These are phyloP conservation scores for Cicer pinnatifidum DNA, from an alignment of 306 rosid species.

Conservation along the genomic window DNA sequence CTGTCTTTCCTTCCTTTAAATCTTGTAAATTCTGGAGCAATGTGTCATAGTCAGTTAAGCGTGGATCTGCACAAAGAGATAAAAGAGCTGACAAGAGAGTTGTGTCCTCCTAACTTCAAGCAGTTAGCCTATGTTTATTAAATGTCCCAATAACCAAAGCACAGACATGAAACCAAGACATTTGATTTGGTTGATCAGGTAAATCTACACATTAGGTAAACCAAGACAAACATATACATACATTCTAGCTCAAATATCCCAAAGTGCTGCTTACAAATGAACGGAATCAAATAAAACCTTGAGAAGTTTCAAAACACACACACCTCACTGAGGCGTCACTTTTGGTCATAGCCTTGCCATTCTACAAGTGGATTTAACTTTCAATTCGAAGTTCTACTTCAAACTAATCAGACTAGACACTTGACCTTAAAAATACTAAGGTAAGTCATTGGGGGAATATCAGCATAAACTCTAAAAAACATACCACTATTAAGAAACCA, in stretches of 20 bases:
- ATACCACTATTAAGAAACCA: constrained; percentile 7
- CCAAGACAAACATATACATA: background rate
- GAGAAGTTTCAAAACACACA: constrained; percentile 6
- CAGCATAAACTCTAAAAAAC: constrained; percentile 1
- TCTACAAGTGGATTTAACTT: background rate
- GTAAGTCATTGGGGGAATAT: background rate
- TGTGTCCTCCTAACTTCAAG: constrained; percentile 39
- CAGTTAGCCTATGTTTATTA: constrained; percentile 15
- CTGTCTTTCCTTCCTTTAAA: constrained; percentile 80
- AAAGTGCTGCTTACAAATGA: constrained; percentile 21
- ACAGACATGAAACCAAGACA: constrained; percentile 33
- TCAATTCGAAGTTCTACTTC: constrained; percentile 15
- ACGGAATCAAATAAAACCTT: constrained; percentile 19
- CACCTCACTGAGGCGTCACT: constrained; percentile 1
- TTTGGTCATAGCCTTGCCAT: constrained; percentile 8
- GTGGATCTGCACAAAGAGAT: constrained; percentile 77
- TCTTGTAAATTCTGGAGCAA: constrained; percentile 90
- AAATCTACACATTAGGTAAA: constrained; percentile 23
- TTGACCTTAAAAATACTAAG: constrained; percentile 12
- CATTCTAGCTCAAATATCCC: constrained; percentile 14
- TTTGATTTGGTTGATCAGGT: constrained; percentile 26
- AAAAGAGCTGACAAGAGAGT: constrained; percentile 36
- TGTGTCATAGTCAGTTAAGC: constrained; percentile 93
- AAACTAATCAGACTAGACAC: background rate
- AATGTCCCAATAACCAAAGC: constrained; percentile 38